Percentiles rank a stretch among this genome's conserved stretches.
These are phyloP conservation scores for Corrigiola litoralis DNA, from an alignment of 179 eudicot genomes.

Conservation along the genomic window DNA sequence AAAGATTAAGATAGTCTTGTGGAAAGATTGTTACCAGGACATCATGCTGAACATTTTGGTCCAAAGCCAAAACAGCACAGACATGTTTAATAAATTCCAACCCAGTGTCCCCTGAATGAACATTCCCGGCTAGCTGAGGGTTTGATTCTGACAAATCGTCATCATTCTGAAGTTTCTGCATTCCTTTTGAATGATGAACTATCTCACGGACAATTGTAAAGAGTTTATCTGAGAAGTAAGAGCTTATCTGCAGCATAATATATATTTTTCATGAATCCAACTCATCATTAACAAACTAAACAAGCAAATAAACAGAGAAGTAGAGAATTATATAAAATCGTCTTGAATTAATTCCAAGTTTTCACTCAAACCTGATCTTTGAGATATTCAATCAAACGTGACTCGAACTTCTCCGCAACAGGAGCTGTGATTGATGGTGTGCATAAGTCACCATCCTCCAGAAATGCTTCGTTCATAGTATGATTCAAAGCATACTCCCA, in stretches of 20 bases:
- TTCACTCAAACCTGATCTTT: constrained; percentile 58
- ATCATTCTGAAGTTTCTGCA: constrained; percentile 37
- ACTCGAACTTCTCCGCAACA: constrained; percentile 75
- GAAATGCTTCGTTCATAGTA: constrained; percentile 42
- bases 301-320: not conserved
- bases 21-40: constrained; percentile 56
- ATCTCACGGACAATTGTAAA: constrained; percentile 67
- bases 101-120: constrained; percentile 52
- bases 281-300: not conserved
- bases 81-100: constrained; percentile 85
- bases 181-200: constrained; percentile 48
- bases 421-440: constrained; percentile 92
- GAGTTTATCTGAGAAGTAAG: constrained; percentile 70
- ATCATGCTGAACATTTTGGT: constrained; percentile 88
- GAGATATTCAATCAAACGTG: constrained; percentile 53
- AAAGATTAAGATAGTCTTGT: constrained; percentile 4
- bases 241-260: constrained; percentile 56
- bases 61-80: constrained; percentile 90
- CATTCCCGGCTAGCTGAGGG: constrained; percentile 27
- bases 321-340: not conserved
- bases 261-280: constrained; percentile 3
- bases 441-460: constrained; percentile 52
- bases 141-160: constrained; percentile 27
- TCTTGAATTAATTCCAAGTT: not conserved
- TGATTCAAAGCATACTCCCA: constrained; percentile 76